These are phyloP conservation scores for Byssothecium circinans DNA, from an alignment of 2,329 filamentous ascomycete genomes.

Conservation along the genomic window DNA sequence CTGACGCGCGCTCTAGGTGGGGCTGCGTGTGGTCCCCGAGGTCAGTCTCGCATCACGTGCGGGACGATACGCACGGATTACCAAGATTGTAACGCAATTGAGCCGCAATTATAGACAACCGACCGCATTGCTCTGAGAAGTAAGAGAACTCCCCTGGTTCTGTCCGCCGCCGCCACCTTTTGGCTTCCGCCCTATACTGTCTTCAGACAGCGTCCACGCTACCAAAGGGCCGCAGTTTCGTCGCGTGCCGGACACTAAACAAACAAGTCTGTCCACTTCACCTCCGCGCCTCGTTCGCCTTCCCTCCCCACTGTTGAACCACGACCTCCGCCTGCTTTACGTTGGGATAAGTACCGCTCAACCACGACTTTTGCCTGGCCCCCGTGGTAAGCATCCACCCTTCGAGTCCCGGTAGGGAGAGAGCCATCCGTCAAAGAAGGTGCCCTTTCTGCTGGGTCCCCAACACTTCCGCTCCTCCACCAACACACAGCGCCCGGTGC, in stretches of 20 bases:
- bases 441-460: not conserved
- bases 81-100: constrained; percentile 6
- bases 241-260: constrained; percentile 11
- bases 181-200: not conserved
- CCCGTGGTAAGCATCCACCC: constrained; percentile 8
- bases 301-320: not conserved
- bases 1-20: too few relatives aligned
- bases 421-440: constrained; percentile 1
- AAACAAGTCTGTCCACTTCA: constrained; percentile 9
- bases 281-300: not conserved
- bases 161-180: not conserved
- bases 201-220: constrained; percentile 2
- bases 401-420: constrained; percentile 11
- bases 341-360: not conserved
- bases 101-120: constrained; percentile 8
- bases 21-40: too few relatives aligned
- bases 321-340: not conserved
- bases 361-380: too few relatives aligned
- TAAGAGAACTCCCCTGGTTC: not conserved
- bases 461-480: not conserved
- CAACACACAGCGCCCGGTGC: not conserved
- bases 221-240: constrained; percentile 6
- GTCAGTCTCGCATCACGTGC: constrained; percentile 1
- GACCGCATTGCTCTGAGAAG: not conserved
- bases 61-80: constrained; percentile 3